Evolutionary conservation across 306 rosid species (phyloP).

Genomic region (Quercus alba): DNA sequence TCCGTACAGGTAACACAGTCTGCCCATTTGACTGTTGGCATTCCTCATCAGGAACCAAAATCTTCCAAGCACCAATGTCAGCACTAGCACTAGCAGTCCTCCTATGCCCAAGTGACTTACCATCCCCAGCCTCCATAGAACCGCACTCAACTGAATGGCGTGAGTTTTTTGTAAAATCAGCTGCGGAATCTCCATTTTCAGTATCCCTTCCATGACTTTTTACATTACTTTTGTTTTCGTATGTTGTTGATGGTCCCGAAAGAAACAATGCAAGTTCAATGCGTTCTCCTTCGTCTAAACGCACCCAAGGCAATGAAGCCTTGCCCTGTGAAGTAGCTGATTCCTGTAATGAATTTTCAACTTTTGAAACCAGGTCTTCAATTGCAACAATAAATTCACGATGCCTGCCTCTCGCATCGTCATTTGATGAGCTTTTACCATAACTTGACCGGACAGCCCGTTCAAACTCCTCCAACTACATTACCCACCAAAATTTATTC

Average conservation of each 20-base stretch:
- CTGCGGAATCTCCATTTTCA: conserved; percentile 32
- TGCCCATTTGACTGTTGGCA: conserved; percentile 23
- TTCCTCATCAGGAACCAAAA: conserved; percentile 58
- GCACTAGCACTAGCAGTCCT: conserved; percentile 92
- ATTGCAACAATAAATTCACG: conserved; percentile 67
- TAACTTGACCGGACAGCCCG: conserved; percentile 71
- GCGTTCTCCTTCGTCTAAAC: conserved; percentile 77
- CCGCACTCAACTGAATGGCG: conserved; percentile 34
- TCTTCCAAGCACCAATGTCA: conserved; percentile 77
- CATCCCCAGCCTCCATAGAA: conserved; percentile 33
- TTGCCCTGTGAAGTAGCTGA: conserved; percentile 49
- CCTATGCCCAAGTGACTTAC: conserved; percentile 67
- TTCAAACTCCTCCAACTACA: conserved; percentile 89
- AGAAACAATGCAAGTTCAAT: conserved; percentile 84
- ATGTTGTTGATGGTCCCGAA: conserved; percentile 40
- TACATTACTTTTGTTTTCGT: conserved; percentile 17
- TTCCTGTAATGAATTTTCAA: conserved; percentile 52
- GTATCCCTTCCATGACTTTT: conserved; percentile 19
- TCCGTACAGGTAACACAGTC: conserved; percentile 53
- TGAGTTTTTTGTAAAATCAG: conserved; percentile 30
- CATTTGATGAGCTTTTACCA: conserved; percentile 44
- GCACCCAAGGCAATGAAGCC: conserved; percentile 64
- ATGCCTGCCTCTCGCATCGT: conserved; percentile 70
- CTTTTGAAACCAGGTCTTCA: conserved; percentile 46
- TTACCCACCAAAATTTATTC: conserved; percentile 20